Percentiles rank a stretch among this genome's conserved stretches.
These are phyloP conservation scores for Asclepias syriaca DNA, from an alignment of 257 asterid species.

Conservation along the genomic window DNA sequence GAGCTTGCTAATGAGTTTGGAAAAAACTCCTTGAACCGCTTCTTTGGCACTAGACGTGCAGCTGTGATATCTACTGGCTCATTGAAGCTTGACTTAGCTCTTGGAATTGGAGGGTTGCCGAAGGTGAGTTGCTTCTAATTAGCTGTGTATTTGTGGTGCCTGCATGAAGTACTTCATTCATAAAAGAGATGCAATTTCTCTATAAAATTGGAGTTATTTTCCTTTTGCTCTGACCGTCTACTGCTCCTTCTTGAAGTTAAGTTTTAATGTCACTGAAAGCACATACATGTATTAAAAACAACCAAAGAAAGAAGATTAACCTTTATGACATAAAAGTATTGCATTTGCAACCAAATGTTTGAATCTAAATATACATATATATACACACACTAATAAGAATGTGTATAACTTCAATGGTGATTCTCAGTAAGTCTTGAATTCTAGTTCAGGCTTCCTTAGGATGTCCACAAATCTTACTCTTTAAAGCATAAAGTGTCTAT, in stretches of 20 bases:
- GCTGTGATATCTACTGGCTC: conserved; percentile 88
- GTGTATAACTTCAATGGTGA: not conserved
- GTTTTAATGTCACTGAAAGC: not conserved
- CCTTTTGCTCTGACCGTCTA: not conserved
- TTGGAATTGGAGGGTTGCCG: conserved; percentile 90
- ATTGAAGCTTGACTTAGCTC: conserved; percentile 82
- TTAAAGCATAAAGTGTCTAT: not conserved
- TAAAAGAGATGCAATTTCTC: not conserved
- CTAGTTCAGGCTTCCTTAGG: not conserved
- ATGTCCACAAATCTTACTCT: not conserved
- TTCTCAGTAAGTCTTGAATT: not conserved
- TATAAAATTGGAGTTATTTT: not conserved
- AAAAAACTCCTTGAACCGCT: conserved; percentile 75
- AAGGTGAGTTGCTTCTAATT: conserved; percentile 49
- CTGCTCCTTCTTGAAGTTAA: not conserved
- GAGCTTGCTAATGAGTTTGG: conserved; percentile 67
- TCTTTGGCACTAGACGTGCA: conserved; percentile 77
- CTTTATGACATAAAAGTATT: not conserved
- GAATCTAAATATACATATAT: not conserved
- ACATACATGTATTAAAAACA: not conserved
- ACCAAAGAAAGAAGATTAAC: not conserved
- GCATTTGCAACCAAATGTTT: not conserved
- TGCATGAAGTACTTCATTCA: not conserved
- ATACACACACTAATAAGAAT: not conserved
- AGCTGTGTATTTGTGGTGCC: not conserved